Conservation (phyloP, 2,329 filamentous ascomycete genomes). For the Botrytis hyacinthi region DNA sequence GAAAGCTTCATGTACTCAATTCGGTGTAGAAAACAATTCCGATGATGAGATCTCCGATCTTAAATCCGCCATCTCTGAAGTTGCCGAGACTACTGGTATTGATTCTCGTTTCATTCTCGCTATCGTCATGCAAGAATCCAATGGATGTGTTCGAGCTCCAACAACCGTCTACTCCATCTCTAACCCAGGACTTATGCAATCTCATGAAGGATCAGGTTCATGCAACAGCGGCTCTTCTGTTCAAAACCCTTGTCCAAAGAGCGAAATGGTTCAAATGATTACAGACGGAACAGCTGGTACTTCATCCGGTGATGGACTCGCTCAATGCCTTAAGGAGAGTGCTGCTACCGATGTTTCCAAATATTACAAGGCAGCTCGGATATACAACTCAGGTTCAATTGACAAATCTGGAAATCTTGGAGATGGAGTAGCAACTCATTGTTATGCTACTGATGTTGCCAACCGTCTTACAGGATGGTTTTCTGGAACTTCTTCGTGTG, state of each 20-base stretch:
- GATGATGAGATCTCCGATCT: slow-evolving; percentile 24
- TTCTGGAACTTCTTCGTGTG: slow-evolving; percentile 23
- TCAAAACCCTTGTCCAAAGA: slow-evolving; percentile 23
- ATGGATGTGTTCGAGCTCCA: slow-evolving; percentile 31
- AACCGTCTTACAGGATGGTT: slow-evolving; percentile 30
- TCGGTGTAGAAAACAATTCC: slow-evolving; percentile 13
- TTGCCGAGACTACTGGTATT: slow-evolving; percentile 20
- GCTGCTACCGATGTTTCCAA: slow-evolving; percentile 33
- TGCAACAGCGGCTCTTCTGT: slow-evolving; percentile 27
- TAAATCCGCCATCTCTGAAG: slow-evolving; percentile 20
- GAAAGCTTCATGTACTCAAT: slow-evolving; percentile 19
- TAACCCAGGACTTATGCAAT: slow-evolving; percentile 36
- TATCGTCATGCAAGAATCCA: slow-evolving; percentile 40
- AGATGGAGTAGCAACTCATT: slow-evolving; percentile 28
- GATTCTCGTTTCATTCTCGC: slow-evolving; percentile 38
- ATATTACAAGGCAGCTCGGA: slow-evolving; percentile 42
- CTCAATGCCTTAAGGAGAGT: slow-evolving; percentile 28
- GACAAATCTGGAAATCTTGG: slow-evolving; percentile 38
- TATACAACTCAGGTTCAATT: slow-evolving; percentile 45
- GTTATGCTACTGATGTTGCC: slow-evolving; percentile 33
- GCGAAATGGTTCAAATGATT: slow-evolving; percentile 36
- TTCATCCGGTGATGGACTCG: slow-evolving; percentile 32
- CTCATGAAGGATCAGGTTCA: slow-evolving; percentile 24
- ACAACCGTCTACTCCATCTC: slow-evolving; percentile 22
- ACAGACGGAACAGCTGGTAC: slow-evolving; percentile 37